These are phyloP conservation scores for Vickermania spadyakhi DNA, from an alignment of 208 protist genomes.

Conservation along the genomic window DNA sequence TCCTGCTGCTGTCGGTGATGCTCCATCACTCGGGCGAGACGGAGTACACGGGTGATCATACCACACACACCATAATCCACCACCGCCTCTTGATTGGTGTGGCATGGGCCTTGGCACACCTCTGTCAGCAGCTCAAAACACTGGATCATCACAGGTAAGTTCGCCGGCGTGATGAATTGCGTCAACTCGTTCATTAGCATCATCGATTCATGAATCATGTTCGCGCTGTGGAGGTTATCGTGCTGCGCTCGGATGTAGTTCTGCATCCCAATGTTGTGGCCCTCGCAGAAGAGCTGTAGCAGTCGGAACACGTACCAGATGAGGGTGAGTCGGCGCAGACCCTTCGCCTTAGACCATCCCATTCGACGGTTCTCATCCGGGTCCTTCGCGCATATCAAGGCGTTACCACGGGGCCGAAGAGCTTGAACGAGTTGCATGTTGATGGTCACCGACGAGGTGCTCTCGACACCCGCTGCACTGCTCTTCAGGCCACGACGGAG, in stretches of 20 bases:
- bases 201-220: constrained; percentile 76
- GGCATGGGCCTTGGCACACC: constrained; percentile 88
- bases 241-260: constrained; percentile 84
- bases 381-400: constrained; percentile 1
- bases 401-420: constrained; percentile 9
- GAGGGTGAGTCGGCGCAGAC: constrained; percentile 29
- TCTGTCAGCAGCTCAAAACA: constrained; percentile 84
- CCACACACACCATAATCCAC: constrained; percentile 44
- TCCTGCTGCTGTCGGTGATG: constrained; percentile 7
- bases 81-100: constrained; percentile 71
- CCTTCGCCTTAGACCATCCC: constrained; percentile 48
- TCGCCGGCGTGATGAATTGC: constrained; percentile 33
- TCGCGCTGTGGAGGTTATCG: constrained; percentile 72
- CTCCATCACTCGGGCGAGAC: constrained; percentile 12
- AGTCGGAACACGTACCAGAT: constrained; percentile 69
- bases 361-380: constrained; percentile 8
- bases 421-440: constrained; percentile 46
- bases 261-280: constrained; percentile 80
- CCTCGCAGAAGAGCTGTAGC: constrained; percentile 91
- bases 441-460: constrained; percentile 4
- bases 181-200: constrained; percentile 48
- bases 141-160: constrained; percentile 32
- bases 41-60: constrained; percentile 24
- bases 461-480: not conserved
- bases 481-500: constrained; percentile 32